These are phyloP conservation scores for Pichia rugopelliculosa DNA, from an alignment of 805 yeast genomes.

Conservation along the genomic window DNA sequence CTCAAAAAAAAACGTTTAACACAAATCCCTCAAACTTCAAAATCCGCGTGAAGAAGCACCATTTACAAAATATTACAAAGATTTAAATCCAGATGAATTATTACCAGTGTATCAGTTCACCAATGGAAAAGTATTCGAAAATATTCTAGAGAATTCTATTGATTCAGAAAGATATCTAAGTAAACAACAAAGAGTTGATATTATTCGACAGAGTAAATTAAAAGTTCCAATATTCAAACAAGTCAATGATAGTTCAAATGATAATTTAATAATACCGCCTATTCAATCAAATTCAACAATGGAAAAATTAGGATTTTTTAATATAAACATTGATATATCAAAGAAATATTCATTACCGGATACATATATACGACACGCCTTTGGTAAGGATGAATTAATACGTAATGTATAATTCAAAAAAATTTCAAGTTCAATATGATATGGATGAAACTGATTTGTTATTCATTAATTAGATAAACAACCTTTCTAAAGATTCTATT, in stretches of 20 bases:
- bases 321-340: background rate
- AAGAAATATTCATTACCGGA: conserved; percentile 5
- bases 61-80: conserved; percentile 62
- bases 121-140: background rate
- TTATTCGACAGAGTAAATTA: conserved; percentile 17
- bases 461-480: conserved; percentile 39
- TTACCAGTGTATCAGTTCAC: conserved; percentile 26
- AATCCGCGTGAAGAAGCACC: conserved; percentile 67
- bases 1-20: no score
- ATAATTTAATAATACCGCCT: conserved; percentile 11
- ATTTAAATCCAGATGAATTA: conserved; percentile 43
- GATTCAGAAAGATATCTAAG: conserved; percentile 6
- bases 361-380: conserved; percentile 28
- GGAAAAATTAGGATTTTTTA: conserved; percentile 12
- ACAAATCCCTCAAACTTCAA: conserved; percentile 18
- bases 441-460: conserved; percentile 86
- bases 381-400: conserved; percentile 21
- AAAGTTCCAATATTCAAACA: conserved; percentile 30
- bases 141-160: conserved; percentile 6
- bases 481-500: conserved; percentile 26
- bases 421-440: conserved; percentile 59
- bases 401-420: conserved; percentile 22
- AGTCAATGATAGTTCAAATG: conserved; percentile 4
- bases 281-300: background rate
- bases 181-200: conserved; percentile 12